Conservation (phyloP, 805 yeast species). For the Isabelozyma rhagii region DNA sequence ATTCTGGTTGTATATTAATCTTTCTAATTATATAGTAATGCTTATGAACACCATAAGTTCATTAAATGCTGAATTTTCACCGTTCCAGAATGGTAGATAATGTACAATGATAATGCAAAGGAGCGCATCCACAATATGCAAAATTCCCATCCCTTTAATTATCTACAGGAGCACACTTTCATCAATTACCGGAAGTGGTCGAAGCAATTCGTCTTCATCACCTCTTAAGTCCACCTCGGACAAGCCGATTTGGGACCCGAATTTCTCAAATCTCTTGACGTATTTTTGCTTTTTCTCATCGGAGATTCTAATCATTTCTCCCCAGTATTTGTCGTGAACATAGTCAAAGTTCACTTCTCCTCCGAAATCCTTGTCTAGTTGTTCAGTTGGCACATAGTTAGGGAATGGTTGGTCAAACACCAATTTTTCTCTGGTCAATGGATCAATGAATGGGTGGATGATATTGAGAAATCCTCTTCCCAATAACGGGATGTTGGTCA, state of each 20-base stretch:
- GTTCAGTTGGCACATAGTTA: constrained; percentile 75
- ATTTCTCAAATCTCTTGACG: constrained; percentile 61
- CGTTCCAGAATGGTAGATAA: neutral
- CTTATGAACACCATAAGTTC: neutral
- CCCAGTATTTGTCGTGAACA: constrained; percentile 78
- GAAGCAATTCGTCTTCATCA: constrained; percentile 22
- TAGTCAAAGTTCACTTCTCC: constrained; percentile 85
- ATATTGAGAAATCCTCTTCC: constrained; percentile 91
- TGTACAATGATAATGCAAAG: neutral
- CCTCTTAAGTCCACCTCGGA: constrained; percentile 78
- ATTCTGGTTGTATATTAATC: neutral
- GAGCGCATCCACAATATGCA: too few relatives aligned
- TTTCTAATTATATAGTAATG: neutral
- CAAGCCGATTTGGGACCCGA: constrained; percentile 70
- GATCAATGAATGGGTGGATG: constrained; percentile 95
- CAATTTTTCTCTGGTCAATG: constrained; percentile 88
- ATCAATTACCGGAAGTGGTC: constrained; percentile 14
- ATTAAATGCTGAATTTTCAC: too few relatives aligned
- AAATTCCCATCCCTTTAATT: too few relatives aligned
- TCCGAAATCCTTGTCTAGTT: constrained; percentile 80
- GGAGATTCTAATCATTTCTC: constrained; percentile 60
- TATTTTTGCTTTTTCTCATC: constrained; percentile 58
- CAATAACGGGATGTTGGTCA: constrained; percentile 90
- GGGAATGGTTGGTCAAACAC: constrained; percentile 88
- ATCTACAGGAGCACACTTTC: neutral